Conservation (phyloP, 2,329 filamentous ascomycete genomes). For the Pyrenophora teres region DNA sequence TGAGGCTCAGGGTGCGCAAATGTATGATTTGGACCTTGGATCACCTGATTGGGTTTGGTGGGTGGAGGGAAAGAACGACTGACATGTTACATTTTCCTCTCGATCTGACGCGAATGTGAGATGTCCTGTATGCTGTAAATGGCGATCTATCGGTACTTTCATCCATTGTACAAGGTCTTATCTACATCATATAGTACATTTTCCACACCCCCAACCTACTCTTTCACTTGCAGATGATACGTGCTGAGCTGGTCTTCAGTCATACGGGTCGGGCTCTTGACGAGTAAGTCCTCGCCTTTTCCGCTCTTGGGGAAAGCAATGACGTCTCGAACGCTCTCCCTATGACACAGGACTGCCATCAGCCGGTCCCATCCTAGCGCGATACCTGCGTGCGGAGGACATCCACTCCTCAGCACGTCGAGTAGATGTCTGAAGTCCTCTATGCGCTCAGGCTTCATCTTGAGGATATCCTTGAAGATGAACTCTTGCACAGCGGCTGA, state of each 20-base stretch:
- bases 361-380: conserved; percentile 91
- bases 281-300: conserved; percentile 83
- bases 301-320: conserved; percentile 97
- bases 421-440: conserved; percentile 84
- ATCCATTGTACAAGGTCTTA: background rate
- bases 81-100: no score
- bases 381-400: conserved; percentile 92
- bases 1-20: no score
- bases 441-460: conserved; percentile 74
- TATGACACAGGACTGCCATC: conserved; percentile 76
- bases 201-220: background rate
- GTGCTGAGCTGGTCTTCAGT: conserved; percentile 63
- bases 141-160: no score
- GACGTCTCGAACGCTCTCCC: conserved; percentile 82
- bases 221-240: conserved; percentile 58
- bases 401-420: conserved; percentile 79
- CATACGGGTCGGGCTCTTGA: conserved; percentile 74
- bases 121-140: no score
- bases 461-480: conserved; percentile 80
- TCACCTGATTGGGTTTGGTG: no score
- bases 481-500: conserved; percentile 80
- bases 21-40: no score
- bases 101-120: no score
- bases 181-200: background rate
- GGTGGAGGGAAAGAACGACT: no score